Conservation (phyloP, 768 basidiomycete genomes). For the Neoboletus subvelutipes region DNA sequence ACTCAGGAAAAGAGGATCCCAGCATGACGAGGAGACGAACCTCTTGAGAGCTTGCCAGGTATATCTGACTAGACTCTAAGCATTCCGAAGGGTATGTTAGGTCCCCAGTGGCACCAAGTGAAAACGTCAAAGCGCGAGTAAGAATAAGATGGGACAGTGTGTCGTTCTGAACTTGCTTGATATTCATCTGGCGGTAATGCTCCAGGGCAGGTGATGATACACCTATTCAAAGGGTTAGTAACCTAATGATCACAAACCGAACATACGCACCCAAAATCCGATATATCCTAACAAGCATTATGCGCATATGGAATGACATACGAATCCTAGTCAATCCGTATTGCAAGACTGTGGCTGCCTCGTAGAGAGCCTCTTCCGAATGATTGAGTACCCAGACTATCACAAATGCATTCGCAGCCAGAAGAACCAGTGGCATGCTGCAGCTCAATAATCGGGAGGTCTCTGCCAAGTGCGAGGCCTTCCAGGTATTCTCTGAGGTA, state of each 20-base stretch:
- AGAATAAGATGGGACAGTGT: conserved; percentile 85
- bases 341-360: conserved; percentile 67
- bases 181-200: conserved; percentile 73
- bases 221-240: conserved; percentile 36
- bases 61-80: conserved; percentile 78
- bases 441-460: conserved; percentile 71
- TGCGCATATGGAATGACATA: conserved; percentile 73
- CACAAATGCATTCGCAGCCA: conserved; percentile 69
- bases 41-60: conserved; percentile 77
- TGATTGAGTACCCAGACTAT: conserved; percentile 57
- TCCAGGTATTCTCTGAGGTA: conserved; percentile 65
- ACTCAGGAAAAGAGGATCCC: conserved; percentile 6
- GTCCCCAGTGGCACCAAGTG: conserved; percentile 72
- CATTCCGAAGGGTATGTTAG: conserved; percentile 74
- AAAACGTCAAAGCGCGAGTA: conserved; percentile 76
- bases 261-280: conserved; percentile 65
- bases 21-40: conserved; percentile 36
- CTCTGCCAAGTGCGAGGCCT: conserved; percentile 62
- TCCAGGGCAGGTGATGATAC: conserved; percentile 71
- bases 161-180: conserved; percentile 87
- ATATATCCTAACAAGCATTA: conserved; percentile 79
- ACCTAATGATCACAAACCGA: not conserved
- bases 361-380: conserved; percentile 59
- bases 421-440: conserved; percentile 80
- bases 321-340: conserved; percentile 70